Evolutionary conservation across 2,329 filamentous ascomycete species (phyloP), one percentile per base, ranked within the genome.

Genomic region (Alternaria dauci): DNA sequence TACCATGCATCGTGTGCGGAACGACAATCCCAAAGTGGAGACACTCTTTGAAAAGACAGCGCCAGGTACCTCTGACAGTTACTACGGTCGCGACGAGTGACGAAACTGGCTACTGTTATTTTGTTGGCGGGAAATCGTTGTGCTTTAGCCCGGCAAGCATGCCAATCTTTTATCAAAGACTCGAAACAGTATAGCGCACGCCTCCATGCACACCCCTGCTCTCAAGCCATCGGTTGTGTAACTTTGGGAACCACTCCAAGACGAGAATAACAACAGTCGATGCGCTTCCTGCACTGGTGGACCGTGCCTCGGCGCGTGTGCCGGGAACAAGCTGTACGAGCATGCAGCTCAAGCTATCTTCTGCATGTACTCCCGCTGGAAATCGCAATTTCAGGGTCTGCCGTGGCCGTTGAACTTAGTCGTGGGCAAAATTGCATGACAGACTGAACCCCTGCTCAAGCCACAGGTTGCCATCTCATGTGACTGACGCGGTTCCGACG

Each of bases 131-230:
- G 23, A 34, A 36, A 57, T 50, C 41, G 4, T 61, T 58, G 43
- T 23, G 55, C 61, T 36, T 55, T 64, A 66, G 64, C 55, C 51
- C 43, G 59, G 34, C 48, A 30, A 47, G 46, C 39, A 55, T 59
- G 61, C 65, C 62, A 67, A 68, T 70, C 34, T 65, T 68, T 76
- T 76, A 76, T 76, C 73, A 76, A 63, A 65, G 62, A 66, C 75
- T 66, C 48, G 54, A 71, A 68, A 14, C 14, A 66, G 73, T 53
- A 60, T 73, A 71, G 73, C 66, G 59, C 23, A 51, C 66, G 62
- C 62, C 68, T 65, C 39, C 55, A 67, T 73, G 71, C 67, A 65
- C 18, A 52, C 65, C 67, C 70, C 41, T 70, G 71, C 59, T 54
- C 62, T 62, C 39, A 23, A 50, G 44, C 61, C 54, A 61, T 63